Percentiles rank a stretch among this genome's conserved stretches.
Evolutionary conservation across 208 protist species (phyloP).

Genomic region (Porcisia hertigi): DNA sequence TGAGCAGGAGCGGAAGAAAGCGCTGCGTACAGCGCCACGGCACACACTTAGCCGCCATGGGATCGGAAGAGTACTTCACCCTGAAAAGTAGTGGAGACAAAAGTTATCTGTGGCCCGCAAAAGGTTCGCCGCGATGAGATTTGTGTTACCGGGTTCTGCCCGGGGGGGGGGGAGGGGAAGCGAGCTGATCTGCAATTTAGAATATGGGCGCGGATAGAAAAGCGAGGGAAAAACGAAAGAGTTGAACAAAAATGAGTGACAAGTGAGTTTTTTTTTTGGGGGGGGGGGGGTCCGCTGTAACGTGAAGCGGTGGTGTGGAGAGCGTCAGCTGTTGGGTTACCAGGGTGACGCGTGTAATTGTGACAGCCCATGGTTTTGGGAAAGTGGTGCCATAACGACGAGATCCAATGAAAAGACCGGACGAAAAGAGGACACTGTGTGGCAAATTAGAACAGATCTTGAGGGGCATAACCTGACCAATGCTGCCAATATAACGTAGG

Average conservation of each 20-base stretch:
- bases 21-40: neutral
- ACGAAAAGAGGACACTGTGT: no score
- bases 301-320: no score
- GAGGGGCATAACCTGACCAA: neutral
- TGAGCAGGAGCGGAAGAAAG: neutral
- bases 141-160: neutral
- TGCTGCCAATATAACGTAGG: neutral
- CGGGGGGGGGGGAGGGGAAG: neutral
- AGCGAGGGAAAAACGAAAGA: neutral
- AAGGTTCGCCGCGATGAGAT: neutral
- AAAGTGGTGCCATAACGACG: no score
- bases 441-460: no score
- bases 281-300: no score
- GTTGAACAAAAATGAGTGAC: no score
- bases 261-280: no score
- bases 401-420: no score
- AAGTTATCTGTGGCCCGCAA: neutral
- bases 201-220: neutral
- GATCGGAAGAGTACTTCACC: neutral
- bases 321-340: no score
- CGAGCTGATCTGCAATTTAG: neutral
- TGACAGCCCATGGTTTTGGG: no score
- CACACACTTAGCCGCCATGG: neutral
- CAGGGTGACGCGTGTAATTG: no score
- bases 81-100: neutral